These are phyloP conservation scores for Chloromonas sp. DNA, from an alignment of 163 green algal genomes.

Conservation along the genomic window DNA sequence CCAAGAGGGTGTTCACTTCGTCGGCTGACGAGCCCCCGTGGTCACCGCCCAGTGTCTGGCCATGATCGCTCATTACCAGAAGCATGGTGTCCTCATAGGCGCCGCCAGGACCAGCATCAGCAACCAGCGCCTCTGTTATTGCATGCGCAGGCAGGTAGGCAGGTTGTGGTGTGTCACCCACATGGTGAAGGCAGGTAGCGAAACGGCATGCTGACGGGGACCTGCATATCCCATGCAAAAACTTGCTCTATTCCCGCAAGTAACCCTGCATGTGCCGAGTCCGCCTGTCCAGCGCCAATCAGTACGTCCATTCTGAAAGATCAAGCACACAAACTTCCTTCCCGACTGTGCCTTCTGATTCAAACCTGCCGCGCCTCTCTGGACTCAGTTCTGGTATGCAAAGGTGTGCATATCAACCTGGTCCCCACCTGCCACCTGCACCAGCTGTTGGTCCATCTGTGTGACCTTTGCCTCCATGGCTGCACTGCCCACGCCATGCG, in stretches of 20 bases:
- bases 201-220: background rate
- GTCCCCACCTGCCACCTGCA: background rate
- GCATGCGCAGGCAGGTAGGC: too few relatives aligned
- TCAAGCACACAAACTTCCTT: background rate
- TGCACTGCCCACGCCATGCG: constrained; percentile 48
- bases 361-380: too few relatives aligned
- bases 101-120: constrained; percentile 29
- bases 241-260: background rate
- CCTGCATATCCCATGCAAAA: background rate
- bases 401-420: background rate
- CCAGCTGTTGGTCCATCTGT: constrained; percentile 63
- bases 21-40: constrained; percentile 84
- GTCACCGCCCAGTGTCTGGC: constrained; percentile 81
- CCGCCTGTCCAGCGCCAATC: background rate
- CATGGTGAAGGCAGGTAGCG: too few relatives aligned
- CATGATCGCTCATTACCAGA: constrained; percentile 90
- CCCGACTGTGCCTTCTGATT: too few relatives aligned
- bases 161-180: background rate
- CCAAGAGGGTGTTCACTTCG: constrained; percentile 70
- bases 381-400: background rate
- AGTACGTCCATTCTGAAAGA: background rate
- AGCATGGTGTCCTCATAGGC: constrained; percentile 70
- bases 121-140: constrained; percentile 35
- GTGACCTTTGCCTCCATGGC: constrained; percentile 73
- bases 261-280: too few relatives aligned